Conservation (phyloP, 2,329 filamentous ascomycete species). For the Delphinella strobiligena region DNA sequence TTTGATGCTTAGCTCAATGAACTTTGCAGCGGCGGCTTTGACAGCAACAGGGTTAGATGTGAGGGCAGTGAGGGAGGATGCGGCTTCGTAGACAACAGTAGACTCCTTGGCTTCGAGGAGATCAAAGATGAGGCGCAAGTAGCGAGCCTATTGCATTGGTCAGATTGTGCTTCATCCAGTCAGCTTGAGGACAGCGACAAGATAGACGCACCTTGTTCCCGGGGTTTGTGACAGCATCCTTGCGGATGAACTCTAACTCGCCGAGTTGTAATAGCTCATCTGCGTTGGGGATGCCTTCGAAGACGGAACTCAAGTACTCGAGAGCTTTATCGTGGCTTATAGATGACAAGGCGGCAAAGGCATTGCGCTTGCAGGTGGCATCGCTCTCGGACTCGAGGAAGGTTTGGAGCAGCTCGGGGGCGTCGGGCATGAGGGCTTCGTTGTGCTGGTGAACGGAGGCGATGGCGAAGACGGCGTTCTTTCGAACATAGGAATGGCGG, state of each 20-base stretch:
- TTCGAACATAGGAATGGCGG: slow-evolving; percentile 92
- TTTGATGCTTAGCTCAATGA: slow-evolving; percentile 94
- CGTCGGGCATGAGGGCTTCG: slow-evolving; percentile 85
- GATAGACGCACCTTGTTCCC: slow-evolving; percentile 66
- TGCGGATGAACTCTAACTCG: slow-evolving; percentile 93
- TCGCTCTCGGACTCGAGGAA: slow-evolving; percentile 90
- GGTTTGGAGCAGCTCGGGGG: slow-evolving; percentile 75
- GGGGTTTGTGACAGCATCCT: slow-evolving; percentile 87
- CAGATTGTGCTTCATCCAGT: too few relatives aligned
- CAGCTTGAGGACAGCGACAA: too few relatives aligned
- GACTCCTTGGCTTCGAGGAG: slow-evolving; percentile 84
- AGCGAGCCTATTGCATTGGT: slow-evolving; percentile 52
- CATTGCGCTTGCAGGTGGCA: slow-evolving; percentile 93
- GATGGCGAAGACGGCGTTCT: slow-evolving; percentile 93
- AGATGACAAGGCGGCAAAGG: slow-evolving; percentile 78
- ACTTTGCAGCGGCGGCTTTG: slow-evolving; percentile 89
- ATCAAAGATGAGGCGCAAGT: slow-evolving; percentile 91
- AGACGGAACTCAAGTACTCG: slow-evolving; percentile 74
- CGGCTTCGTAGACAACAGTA: slow-evolving; percentile 94
- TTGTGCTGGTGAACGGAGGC: slow-evolving; percentile 87
- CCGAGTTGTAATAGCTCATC: slow-evolving; percentile 89
- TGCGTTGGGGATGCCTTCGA: slow-evolving; percentile 86
- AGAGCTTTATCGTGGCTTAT: slow-evolving; percentile 92
- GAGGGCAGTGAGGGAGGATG: slow-evolving; percentile 82
- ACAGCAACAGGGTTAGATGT: slow-evolving; percentile 96